Evolutionary conservation across 2,329 filamentous ascomycete species (phyloP).

Genomic region (Gaeumannomyces sp.): DNA sequence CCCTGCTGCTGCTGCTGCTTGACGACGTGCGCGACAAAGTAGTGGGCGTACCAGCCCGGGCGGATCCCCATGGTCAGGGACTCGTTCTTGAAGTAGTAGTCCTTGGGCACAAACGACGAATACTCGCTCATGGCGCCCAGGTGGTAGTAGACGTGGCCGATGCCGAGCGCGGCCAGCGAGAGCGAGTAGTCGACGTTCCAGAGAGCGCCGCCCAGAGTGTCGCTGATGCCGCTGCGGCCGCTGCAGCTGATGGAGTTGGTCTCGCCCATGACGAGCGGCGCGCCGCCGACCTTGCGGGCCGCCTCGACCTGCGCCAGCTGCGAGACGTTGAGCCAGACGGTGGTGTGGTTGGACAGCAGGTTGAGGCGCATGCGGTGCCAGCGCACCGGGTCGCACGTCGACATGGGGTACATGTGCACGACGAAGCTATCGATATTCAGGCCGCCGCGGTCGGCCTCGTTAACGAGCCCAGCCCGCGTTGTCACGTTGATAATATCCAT

Average conservation of each 20-base stretch:
- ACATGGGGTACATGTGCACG: slow-evolving; percentile 11
- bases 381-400: slow-evolving; percentile 16
- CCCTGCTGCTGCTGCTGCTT: slow-evolving; percentile 9
- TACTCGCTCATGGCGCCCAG: slow-evolving; percentile 20
- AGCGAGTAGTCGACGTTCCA: slow-evolving; percentile 38
- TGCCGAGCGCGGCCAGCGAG: slow-evolving; percentile 11
- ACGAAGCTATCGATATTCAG: slow-evolving; percentile 22
- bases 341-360: slow-evolving; percentile 29
- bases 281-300: slow-evolving; percentile 28
- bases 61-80: slow-evolving; percentile 23
- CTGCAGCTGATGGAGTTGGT: slow-evolving; percentile 37
- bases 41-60: slow-evolving; percentile 28
- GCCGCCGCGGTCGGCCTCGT: slow-evolving; percentile 18
- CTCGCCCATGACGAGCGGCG: slow-evolving; percentile 38
- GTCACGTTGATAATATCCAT: slow-evolving; percentile 29
- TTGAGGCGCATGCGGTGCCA: slow-evolving; percentile 30
- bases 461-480: slow-evolving; percentile 10
- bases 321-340: slow-evolving; percentile 10
- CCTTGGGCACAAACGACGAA: slow-evolving; percentile 17
- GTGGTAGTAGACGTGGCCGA: slow-evolving; percentile 14
- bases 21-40: slow-evolving; percentile 26
- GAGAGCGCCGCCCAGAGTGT: slow-evolving; percentile 42
- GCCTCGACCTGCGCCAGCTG: slow-evolving; percentile 27
- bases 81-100: slow-evolving; percentile 26
- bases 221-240: slow-evolving; percentile 33